These are phyloP conservation scores for Yamadazyma conglobata DNA, from an alignment of 1,139 yeast genomes.

Conservation along the genomic window DNA sequence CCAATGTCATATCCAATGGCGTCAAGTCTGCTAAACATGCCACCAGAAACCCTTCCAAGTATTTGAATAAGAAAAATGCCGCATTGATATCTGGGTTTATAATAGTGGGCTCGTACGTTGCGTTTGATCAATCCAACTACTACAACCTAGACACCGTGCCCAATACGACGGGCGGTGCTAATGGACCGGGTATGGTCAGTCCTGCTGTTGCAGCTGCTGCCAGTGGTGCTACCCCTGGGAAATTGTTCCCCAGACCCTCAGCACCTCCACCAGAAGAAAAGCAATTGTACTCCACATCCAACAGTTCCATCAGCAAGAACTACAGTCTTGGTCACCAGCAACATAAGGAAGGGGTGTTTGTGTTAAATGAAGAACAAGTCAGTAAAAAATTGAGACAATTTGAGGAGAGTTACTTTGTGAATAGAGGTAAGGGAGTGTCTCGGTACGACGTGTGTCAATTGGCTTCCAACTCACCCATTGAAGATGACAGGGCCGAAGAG, in stretches of 20 bases:
- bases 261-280: slow-evolving; percentile 17
- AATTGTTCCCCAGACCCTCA: slow-evolving; percentile 11
- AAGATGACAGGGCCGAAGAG: slow-evolving; percentile 88
- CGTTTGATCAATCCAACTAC: slow-evolving; percentile 40
- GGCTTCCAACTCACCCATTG: slow-evolving; percentile 91
- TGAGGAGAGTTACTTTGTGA: slow-evolving; percentile 78
- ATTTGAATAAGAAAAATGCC: slow-evolving; percentile 30
- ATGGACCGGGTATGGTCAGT: too few species aligned
- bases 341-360: slow-evolving; percentile 40
- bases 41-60: slow-evolving; percentile 11
- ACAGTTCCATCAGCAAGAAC: slow-evolving; percentile 39
- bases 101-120: slow-evolving; percentile 43
- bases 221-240: slow-evolving; percentile 10
- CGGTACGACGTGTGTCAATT: slow-evolving; percentile 88
- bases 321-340: slow-evolving; percentile 42
- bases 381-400: slow-evolving; percentile 62
- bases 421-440: slow-evolving; percentile 87
- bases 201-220: slow-evolving; percentile 15
- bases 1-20: slow-evolving; percentile 9
- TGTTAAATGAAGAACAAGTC: slow-evolving; percentile 73
- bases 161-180: too few species aligned
- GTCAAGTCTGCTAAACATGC: slow-evolving; percentile 7
- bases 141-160: slow-evolving; percentile 44
- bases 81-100: slow-evolving; percentile 45
- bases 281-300: slow-evolving; percentile 42